phyloP scores from a whole-genome alignment of 2,329 filamentous ascomycete genomes.

The Neoarthrinium moseri region DNA sequence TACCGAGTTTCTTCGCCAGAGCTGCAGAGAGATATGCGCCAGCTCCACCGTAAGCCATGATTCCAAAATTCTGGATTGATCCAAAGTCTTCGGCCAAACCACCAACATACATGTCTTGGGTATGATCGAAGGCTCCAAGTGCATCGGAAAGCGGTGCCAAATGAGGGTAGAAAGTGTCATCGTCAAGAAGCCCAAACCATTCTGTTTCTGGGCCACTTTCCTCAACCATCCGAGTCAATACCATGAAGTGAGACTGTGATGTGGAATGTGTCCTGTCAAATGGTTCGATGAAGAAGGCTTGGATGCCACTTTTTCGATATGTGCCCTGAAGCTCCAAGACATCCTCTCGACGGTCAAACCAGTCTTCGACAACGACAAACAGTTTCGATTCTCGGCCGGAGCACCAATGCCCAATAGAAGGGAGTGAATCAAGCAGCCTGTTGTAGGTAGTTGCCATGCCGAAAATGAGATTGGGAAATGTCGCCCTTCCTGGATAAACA shows the following conservation, averaged over 20 bases:
- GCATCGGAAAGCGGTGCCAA: constrained; percentile 46
- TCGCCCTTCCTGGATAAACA: constrained; percentile 36
- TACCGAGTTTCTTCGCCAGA: constrained; percentile 45
- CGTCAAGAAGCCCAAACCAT: constrained; percentile 59
- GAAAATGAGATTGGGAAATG: constrained; percentile 53
- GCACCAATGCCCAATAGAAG: constrained; percentile 56
- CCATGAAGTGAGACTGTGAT: constrained; percentile 57
- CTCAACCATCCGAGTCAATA: constrained; percentile 47
- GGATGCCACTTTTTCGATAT: constrained; percentile 30
- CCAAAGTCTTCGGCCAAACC: constrained; percentile 55
- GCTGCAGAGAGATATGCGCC: constrained; percentile 57
- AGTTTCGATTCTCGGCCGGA: constrained; percentile 48
- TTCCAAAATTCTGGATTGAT: constrained; percentile 50
- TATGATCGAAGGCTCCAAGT: constrained; percentile 46
- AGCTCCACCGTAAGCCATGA: constrained; percentile 61
- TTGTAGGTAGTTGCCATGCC: constrained; percentile 54
- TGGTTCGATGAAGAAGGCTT: constrained; percentile 31
- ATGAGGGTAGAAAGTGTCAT: constrained; percentile 63
- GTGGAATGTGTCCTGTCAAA: constrained; percentile 34
- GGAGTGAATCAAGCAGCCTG: constrained; percentile 48
- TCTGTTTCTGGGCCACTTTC: constrained; percentile 34
- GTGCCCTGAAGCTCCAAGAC: constrained; percentile 32
- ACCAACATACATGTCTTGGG: constrained; percentile 51
- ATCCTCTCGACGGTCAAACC: constrained; percentile 35
- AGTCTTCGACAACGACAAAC: constrained; percentile 44